Base-by-base conservation (phyloP, 176 grass and related monocot species). In the Raddia guianensis region DNA sequence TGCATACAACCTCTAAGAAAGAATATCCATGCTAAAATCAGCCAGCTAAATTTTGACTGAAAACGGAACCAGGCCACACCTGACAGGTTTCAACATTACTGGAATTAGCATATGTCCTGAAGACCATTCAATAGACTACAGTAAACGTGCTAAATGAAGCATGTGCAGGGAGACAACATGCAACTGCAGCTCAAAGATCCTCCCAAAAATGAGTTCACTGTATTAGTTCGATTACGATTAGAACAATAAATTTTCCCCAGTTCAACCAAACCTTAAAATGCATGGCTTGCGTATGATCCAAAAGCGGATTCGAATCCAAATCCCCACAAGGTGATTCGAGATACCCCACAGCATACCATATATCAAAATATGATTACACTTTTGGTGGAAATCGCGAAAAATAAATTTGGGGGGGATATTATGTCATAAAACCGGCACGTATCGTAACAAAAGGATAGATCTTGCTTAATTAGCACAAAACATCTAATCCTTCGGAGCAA, bases 51-150 rank as follows among this genome's bases (percentile, higher is more conserved):
- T 58, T 79, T 47, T 15, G 0, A 21, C 13, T 19, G 63, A 5
- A 63, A 54, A 34, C 19, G 55, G 27, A 49, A 12, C 7, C 1
- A 77, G 34, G 19, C 8, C 13, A 8, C 34, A 45, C 7, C 61
- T 34, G 43, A n/a, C 2, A 13, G 18, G 20, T 32, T 63, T 5
- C 35, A 68, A 11, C 7, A 6, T 49, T 73, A 60, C 75, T 42
- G 68, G 7, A 85, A 76, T 76, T 89, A 66, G 87, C 51, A 75
- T 77, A 2, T 48, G 19, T 33, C 81, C 42, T 66, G 11, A 33
- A 73, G 45, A 12, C 64, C 34, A 61, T 63, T 60, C 60, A 61
- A 8, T n/a, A 67, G 9, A 49, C 5, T 52, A 33, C 49, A 88
- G 15, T 52, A 63, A 19, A 46, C 27, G 6, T 8, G 81, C 76